A percentile compares a stretch with the other conserved stretches of the same genome.
These are phyloP conservation scores for Scutellaria galericulata DNA, from an alignment of 257 asterid species.

Conservation along the genomic window DNA sequence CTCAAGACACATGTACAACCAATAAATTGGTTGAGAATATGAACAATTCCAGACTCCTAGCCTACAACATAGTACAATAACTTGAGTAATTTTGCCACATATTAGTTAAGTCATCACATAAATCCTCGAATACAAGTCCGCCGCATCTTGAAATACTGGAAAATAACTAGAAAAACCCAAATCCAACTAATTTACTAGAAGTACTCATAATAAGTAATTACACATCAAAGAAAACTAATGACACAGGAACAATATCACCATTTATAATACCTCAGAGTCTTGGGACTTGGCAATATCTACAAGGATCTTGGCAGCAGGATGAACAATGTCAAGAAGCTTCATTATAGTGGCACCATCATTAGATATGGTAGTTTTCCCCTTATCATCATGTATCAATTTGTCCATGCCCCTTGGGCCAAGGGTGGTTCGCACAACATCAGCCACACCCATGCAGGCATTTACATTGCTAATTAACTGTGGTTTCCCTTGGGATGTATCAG, in stretches of 20 bases:
- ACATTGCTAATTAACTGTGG: slow-evolving; percentile 86
- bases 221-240: neutral
- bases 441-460: slow-evolving; percentile 83
- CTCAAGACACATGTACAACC: neutral
- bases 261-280: slow-evolving; percentile 68
- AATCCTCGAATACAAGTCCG: neutral
- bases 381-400: slow-evolving; percentile 88
- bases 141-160: neutral
- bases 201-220: neutral
- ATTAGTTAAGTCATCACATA: neutral
- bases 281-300: slow-evolving; percentile 93
- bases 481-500: slow-evolving; percentile 95
- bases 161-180: neutral
- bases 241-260: neutral
- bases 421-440: slow-evolving; percentile 82
- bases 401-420: slow-evolving; percentile 98
- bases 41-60: neutral
- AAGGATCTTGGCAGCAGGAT: slow-evolving; percentile 93
- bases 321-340: slow-evolving; percentile 88
- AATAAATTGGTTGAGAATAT: neutral
- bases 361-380: slow-evolving; percentile 87
- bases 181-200: neutral
- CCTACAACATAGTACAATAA: neutral
- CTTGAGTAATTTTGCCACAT: neutral
- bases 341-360: slow-evolving; percentile 92